A percentile compares a stretch with the other conserved stretches of the same genome.
Evolutionary conservation across 2,329 filamentous ascomycete species (phyloP).

Genomic region (Ambrosiella xylebori): DNA sequence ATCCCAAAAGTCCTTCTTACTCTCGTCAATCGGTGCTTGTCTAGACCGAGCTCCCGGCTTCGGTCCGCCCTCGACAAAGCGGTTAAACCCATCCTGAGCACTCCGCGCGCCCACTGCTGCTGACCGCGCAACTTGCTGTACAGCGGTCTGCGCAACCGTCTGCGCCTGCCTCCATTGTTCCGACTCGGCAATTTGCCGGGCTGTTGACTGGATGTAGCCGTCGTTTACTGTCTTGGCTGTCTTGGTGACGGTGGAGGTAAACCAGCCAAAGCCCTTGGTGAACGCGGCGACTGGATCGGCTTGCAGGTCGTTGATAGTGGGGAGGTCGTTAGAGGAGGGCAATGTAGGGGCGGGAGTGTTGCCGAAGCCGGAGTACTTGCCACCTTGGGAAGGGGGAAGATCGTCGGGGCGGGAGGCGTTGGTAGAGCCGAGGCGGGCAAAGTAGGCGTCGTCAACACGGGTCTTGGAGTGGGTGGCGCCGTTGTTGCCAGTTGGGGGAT

Average conservation of each 20-base stretch:
- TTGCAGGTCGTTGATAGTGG: constrained; percentile 73
- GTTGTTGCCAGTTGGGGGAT: constrained; percentile 17
- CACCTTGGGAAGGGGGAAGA: constrained; percentile 74
- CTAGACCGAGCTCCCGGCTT: constrained; percentile 17
- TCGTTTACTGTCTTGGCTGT: constrained; percentile 84
- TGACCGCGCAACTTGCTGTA: constrained; percentile 48
- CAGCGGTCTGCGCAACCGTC: constrained; percentile 33
- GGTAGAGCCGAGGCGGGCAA: constrained; percentile 65
- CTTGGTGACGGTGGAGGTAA: constrained; percentile 72
- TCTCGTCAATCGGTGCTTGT: constrained; percentile 35
- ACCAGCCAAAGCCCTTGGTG: constrained; percentile 89
- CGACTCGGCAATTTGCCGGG: constrained; percentile 58
- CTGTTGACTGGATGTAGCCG: constrained; percentile 80
- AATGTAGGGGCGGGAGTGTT: constrained; percentile 43
- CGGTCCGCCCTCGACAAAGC: constrained; percentile 64
- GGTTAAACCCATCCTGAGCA: constrained; percentile 63
- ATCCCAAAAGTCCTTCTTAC: constrained; percentile 80
- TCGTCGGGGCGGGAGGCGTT: constrained; percentile 61
- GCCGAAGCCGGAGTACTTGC: constrained; percentile 84
- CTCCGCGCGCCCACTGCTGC: constrained; percentile 53
- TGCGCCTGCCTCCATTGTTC: constrained; percentile 48
- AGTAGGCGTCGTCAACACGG: constrained; percentile 72
- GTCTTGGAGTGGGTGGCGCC: constrained; percentile 27
- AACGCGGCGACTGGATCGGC: constrained; percentile 77
- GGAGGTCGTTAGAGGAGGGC: constrained; percentile 28